Evolutionary conservation across 2,329 filamentous ascomycete species (phyloP), one percentile per base, ranked within the genome.

Genomic region (Chrysoporthe cubensis): DNA sequence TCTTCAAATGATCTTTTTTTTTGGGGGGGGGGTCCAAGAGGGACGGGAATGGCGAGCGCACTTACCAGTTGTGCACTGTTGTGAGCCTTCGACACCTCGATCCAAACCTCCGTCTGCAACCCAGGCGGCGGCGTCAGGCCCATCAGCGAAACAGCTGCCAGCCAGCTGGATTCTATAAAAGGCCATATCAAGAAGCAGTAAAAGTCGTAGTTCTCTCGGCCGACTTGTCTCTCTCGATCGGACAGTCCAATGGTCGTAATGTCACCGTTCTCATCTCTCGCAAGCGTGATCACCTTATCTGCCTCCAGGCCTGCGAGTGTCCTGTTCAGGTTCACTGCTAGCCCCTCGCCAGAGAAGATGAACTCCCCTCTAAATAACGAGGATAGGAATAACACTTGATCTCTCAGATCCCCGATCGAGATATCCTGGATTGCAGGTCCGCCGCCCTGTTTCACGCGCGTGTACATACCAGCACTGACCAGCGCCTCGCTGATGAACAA

Each of bases 141-240:
- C 82, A 97, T 90, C 0, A 98, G 83, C 0, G 92, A 93, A 0
- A 98, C 91, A 0, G 94, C 91, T 13, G 93, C 94, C 1, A 99
- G 86, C 96, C 96, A 99, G 64, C 88, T 91, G 0, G 94, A 91
- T 79, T 99, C 96, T 72, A 98, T 94, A 73, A 99, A 99, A 0
- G 96, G 96, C 96, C 96, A 99, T 71, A 99, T 93, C 26, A 99
- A 81, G 84, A 98, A 99, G 80, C 95, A 98, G 80, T 98, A 98
- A 79, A 99, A 99, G 76, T 99, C 96, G 75, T 92, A 99, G 74
- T 97, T 98, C 78, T 99, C 96, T 48, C 95, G 85, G 1, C 96
- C 96, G 7, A 87, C 89, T 42, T 86, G 84, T 21, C 94, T 86
- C 78, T 99, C 96, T 3, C 86, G 81, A 6, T 91, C 87, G 21